These are phyloP conservation scores for Naganishia albida DNA, from an alignment of 1,284 basidiomycete genomes.

Conservation along the genomic window DNA sequence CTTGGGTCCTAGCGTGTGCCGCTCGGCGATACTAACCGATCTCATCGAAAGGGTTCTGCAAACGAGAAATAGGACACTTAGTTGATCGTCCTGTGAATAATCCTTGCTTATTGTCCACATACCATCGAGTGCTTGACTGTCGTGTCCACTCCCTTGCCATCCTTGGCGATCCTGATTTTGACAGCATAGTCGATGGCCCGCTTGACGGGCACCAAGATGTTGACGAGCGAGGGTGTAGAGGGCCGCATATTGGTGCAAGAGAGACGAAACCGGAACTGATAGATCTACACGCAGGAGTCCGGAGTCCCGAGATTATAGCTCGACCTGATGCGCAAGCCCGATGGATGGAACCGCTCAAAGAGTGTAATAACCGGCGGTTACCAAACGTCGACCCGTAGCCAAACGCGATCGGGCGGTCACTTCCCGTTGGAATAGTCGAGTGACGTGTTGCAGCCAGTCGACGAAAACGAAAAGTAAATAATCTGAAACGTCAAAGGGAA, in stretches of 20 bases:
- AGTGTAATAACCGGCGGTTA: constrained; percentile 27
- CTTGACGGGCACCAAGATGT: constrained; percentile 90
- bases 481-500: constrained; percentile 14
- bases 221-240: constrained; percentile 68
- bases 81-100: too few species aligned
- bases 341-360: constrained; percentile 8
- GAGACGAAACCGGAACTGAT: not conserved
- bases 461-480: constrained; percentile 4
- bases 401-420: constrained; percentile 10
- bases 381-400: constrained; percentile 14
- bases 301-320: too few species aligned
- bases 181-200: constrained; percentile 61
- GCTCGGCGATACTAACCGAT: constrained; percentile 66
- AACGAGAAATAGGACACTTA: not conserved
- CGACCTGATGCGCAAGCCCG: not conserved
- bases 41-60: constrained; percentile 92
- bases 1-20: not conserved
- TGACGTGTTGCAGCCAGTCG: constrained; percentile 5
- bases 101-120: constrained; percentile 45
- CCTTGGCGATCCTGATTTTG: constrained; percentile 90
- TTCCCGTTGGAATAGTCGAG: not conserved
- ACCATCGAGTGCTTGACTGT: constrained; percentile 98
- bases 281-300: not conserved
- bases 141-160: constrained; percentile 87
- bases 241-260: constrained; percentile 64